A percentile compares a stretch with the other conserved stretches of the same genome.
Evolutionary conservation across 352 stramenopile species (phyloP).

Genomic region (Hyaloperonospora arabidopsidis): DNA sequence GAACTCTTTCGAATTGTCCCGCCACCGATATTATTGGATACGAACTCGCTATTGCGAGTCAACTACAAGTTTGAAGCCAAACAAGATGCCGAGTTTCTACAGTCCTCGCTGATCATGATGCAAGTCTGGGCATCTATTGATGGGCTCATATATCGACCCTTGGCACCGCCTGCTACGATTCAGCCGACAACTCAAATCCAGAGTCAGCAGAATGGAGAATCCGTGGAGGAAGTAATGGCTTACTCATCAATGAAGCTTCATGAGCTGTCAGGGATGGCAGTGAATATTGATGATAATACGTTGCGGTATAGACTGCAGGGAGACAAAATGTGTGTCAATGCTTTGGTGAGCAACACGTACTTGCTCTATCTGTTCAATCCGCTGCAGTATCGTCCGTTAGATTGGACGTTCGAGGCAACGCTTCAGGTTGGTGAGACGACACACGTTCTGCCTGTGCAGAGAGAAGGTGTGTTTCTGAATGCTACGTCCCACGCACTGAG

Average conservation of each 20-base stretch:
- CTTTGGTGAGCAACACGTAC: constrained; percentile 80
- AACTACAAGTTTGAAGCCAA: constrained; percentile 42
- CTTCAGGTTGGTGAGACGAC: constrained; percentile 45
- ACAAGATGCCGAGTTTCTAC: constrained; percentile 38
- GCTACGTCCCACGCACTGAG: constrained; percentile 55
- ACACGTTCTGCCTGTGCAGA: constrained; percentile 49
- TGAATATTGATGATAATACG: constrained; percentile 81
- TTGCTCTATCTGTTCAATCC: constrained; percentile 85
- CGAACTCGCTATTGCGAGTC: constrained; percentile 62
- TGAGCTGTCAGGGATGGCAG: constrained; percentile 80
- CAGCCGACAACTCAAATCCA: constrained; percentile 17
- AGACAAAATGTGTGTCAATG: constrained; percentile 65
- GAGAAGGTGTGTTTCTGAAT: constrained; percentile 80
- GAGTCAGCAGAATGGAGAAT: constrained; percentile 5
- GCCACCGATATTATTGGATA: constrained; percentile 67
- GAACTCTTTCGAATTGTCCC: constrained; percentile 81
- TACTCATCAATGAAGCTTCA: constrained; percentile 61
- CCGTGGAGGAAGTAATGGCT: constrained; percentile 1
- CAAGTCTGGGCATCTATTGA: constrained; percentile 81
- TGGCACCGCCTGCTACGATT: constrained; percentile 61
- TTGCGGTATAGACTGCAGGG: constrained; percentile 56
- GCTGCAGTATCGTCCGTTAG: constrained; percentile 65
- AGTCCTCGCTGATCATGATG: constrained; percentile 77
- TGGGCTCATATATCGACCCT: constrained; percentile 65
- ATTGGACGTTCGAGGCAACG: constrained; percentile 72